Percentiles rank a stretch among this genome's conserved stretches.
Conservation (phyloP, 73 alveolate genomes). For the Paraurostyla sp. region DNA sequence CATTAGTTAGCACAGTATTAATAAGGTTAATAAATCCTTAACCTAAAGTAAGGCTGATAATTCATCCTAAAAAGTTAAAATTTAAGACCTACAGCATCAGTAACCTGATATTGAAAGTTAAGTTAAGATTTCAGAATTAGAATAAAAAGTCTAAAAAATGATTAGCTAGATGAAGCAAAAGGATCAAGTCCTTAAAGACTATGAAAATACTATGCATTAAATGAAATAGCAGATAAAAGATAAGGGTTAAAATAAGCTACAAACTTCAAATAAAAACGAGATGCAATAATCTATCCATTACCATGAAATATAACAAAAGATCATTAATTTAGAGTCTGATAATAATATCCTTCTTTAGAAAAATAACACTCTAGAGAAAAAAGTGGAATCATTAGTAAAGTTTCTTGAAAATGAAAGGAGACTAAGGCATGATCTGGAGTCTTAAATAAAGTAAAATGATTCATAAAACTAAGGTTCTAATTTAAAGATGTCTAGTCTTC, state of each 20-base stretch:
- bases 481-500: not conserved
- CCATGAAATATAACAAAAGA: not conserved
- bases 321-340: not conserved
- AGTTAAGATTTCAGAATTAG: too few relatives aligned
- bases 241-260: not conserved
- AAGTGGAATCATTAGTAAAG: conserved; percentile 57
- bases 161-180: too few relatives aligned
- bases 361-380: conserved; percentile 18
- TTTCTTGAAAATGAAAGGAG: conserved; percentile 55
- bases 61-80: too few relatives aligned
- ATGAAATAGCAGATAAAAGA: too few relatives aligned
- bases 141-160: too few relatives aligned
- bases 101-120: too few relatives aligned
- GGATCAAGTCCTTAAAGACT: too few relatives aligned
- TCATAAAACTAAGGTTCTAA: not conserved
- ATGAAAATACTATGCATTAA: too few relatives aligned
- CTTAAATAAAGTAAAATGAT: not conserved
- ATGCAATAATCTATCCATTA: not conserved
- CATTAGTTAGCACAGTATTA: too few relatives aligned
- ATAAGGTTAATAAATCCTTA: too few relatives aligned
- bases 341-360: not conserved
- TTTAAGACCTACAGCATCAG: too few relatives aligned
- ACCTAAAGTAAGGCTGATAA: too few relatives aligned
- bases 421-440: conserved; percentile 36
- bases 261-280: not conserved